Base-by-base conservation (phyloP, 441 rosid species). In the Cnidoscolus chayamansa region DNA sequence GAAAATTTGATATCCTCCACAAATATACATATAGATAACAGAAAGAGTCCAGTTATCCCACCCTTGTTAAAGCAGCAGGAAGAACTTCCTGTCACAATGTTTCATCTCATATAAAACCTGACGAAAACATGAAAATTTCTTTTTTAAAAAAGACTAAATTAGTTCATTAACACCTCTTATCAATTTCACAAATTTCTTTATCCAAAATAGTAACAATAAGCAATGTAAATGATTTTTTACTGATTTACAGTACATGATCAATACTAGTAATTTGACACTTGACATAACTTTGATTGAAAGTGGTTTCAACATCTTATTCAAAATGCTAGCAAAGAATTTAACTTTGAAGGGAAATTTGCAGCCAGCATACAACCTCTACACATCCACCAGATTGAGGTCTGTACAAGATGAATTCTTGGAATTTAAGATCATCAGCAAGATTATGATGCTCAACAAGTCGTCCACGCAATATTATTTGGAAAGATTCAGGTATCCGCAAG, bases 391-490 rank as follows among this genome's bases (percentile, higher is more conserved):
- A 74, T 10, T 92, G 97, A 77, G 99, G 99, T 81, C 31, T 90
- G 77, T 94, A 94, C 82, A 89, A 75, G 76, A 94, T 92, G 81
- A 81, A 92, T 83, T 94, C 91, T 45, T 81, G 86, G 80, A 74
- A 83, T 83, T 80, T 92, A 72, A 94, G 96, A 81, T 92, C 96
- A 81, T 88, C 83, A 37, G 97, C 98, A 85, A 94, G 73, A 72
- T 92, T 94, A 77, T 86, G 97, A 76, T 85, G 96, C 83, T 86
- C 84, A 60, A 94, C 91, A 70, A 72, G 77, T 81, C 77, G 78
- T 31, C 98, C 98, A 31, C 99, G 89, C 90, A 92, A 80, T 57
- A 79, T 64, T 75, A 92, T 86, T 76, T 73, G 83, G 86, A 94
- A 94, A 81, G 78, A 85, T 71, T 81, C 81, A 49, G 98, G 98